Base-by-base conservation (phyloP, 2,329 filamentous ascomycete species). In the Neopestalotiopsis sp. region DNA sequence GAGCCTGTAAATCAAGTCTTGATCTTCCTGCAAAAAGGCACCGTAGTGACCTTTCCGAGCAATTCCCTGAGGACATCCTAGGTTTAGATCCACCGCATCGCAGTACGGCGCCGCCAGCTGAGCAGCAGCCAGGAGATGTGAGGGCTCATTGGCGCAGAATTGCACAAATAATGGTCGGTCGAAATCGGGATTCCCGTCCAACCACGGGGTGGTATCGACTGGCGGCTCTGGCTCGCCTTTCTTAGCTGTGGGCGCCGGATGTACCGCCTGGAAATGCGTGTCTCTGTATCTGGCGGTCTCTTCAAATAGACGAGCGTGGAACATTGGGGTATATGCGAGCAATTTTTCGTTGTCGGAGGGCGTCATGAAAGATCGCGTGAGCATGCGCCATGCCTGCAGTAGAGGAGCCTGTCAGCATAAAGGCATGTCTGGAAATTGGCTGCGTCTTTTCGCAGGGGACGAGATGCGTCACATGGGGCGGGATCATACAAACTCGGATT, bases 21-120 rank as follows among this genome's bases (percentile, higher is more conserved):
- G 94, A 75, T 98, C 92, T 79, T 99, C 96, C 80, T 99, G 96
- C 73, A 99, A 81, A 76, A 98, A 99, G 0, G 95, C 92, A 28
- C 96, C 96, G 76, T 99, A 99, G 78, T 93, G 91, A 9, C 96
- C 96, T 78, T 92, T 93, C 78, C 90, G 89, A 42, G 96, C 96
- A 73, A 99, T 99, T 1, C 95, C 95, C 78, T 99, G 96, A 0
- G 96, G 96, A 81, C 96, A 99, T 7, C 96, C 96, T 4, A 99
- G 85, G 78, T 99, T 99, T 74, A 99, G 83, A 79, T 99, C 96
- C 3, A 99, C 92, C 7, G 96, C 96, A 79, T 99, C 96, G 81
- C 95, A 98, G 80, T 95, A 93, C 0, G 94, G 93, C 4, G 92
- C 91, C 0, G 94, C 95, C 70, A 91, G 86, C 72, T 88, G 87